Evolutionary conservation across 179 eudicot species (phyloP).

Genomic region (Beta lomatogona): DNA sequence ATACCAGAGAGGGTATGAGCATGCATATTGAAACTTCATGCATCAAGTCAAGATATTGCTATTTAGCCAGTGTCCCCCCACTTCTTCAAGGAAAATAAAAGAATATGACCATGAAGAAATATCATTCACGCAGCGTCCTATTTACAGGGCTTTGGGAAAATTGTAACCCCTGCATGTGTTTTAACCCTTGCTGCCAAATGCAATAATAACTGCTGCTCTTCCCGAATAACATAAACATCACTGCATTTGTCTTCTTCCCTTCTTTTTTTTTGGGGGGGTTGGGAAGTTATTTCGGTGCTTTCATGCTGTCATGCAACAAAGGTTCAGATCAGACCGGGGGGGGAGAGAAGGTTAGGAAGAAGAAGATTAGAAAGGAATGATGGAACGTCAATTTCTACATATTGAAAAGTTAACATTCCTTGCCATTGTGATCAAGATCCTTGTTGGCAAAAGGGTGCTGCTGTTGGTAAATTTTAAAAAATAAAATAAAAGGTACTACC

Average conservation of each 20-base stretch:
- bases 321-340: neutral
- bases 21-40: neutral
- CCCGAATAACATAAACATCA: too few species aligned
- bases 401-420: neutral
- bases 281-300: too few species aligned
- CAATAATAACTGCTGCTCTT: too few species aligned
- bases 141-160: too few species aligned
- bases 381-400: neutral
- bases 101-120: too few species aligned
- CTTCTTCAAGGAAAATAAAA: too few species aligned
- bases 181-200: too few species aligned
- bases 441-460: conserved; percentile 3
- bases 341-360: neutral
- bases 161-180: too few species aligned
- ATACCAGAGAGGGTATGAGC: neutral
- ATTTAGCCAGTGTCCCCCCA: neutral
- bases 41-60: neutral
- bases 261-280: neutral
- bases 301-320: neutral
- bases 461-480: too few species aligned
- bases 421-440: neutral
- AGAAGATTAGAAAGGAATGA: neutral
- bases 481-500: neutral
- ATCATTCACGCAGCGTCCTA: too few species aligned
- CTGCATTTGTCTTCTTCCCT: neutral